Evolutionary conservation across 225 moss, liverwort and hornwort genomes (phyloP), one percentile per base, ranked within the genome.

Genomic region (Marchantia paleacea): DNA sequence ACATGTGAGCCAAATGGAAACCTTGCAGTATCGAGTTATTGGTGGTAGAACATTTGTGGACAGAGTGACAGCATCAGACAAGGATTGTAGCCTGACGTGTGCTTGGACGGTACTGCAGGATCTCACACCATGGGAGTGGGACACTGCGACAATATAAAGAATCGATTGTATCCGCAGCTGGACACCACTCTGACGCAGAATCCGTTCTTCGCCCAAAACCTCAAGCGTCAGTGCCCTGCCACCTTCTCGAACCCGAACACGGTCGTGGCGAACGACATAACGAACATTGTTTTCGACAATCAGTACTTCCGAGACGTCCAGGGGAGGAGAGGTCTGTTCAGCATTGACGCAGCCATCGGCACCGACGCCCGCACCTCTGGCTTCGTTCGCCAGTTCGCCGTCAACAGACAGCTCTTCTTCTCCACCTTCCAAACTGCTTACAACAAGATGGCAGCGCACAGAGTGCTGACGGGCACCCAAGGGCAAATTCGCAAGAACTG

Each of bases 41-140:
- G 39, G 5, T 39, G 39, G 39, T 39, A 39, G 39, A 39, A 2
- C 39, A 39, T 39, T 39, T 39, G 39, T 39, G 86, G 89, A 12
- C 89, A 89, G 72, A 86, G 89, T 77, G 81, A 82, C 6, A 89
- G 83, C 57, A 78, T 89, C 19, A 10, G 10, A 6, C 83, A 86
- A 48, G 71, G 87, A 61, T 30, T 87, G 2, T 89, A 85, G 29
- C 85, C 87, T 62, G 22, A 22, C 62, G 9, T 62, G n/a, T 62
- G n/a, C 62, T 62, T 15, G 52, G 6, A 10, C 5, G 24, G 24
- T 79, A 3, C 57, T 76, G 84, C 83, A 90, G 90, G 90, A 28
- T 78, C 83, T 10, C 90, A 90, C 58, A 88, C 90, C 1, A 86
- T 88, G 78, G 90, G 90, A 82, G 83, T 90, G 19, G 88, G 88